Percentiles rank a stretch among this genome's conserved stretches.
phyloP scores from a whole-genome alignment of 2,329 filamentous ascomycete genomes.

The Scytalidium sp. region DNA sequence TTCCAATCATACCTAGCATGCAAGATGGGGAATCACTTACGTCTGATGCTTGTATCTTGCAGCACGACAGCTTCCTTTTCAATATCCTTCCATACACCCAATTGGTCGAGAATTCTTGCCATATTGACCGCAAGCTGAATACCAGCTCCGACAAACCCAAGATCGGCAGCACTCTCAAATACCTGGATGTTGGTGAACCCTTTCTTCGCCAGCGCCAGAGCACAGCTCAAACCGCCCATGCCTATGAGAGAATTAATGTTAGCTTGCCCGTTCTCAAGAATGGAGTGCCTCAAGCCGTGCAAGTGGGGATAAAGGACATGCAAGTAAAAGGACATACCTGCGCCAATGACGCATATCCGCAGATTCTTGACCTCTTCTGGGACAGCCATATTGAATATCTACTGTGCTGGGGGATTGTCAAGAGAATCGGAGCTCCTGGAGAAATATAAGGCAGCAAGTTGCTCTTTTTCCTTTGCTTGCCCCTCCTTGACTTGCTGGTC shows the following conservation, averaged over 20 bases:
- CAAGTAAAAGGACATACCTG: neutral
- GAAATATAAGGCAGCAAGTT: neutral
- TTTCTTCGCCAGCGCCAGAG: slow-evolving; percentile 70
- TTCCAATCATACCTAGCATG: neutral
- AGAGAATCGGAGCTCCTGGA: too few species aligned
- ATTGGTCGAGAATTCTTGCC: slow-evolving; percentile 67
- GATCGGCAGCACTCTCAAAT: slow-evolving; percentile 68
- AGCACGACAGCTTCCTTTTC: slow-evolving; percentile 69
- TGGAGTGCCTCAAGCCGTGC: neutral
- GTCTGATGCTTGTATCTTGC: slow-evolving; percentile 68
- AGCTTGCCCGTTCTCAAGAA: neutral
- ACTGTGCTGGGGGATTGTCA: neutral
- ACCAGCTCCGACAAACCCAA: slow-evolving; percentile 81
- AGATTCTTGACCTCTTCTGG: slow-evolving; percentile 2
- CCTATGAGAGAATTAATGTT: slow-evolving; percentile 39
- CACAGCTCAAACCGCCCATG: slow-evolving; percentile 74
- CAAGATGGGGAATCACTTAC: slow-evolving; percentile 36
- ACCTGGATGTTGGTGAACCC: slow-evolving; percentile 73
- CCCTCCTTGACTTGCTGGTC: too few species aligned
- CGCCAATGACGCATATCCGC: slow-evolving; percentile 3
- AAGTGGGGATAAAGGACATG: neutral
- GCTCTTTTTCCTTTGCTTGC: too few species aligned
- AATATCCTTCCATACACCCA: slow-evolving; percentile 72
- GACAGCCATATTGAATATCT: neutral
- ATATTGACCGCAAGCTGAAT: slow-evolving; percentile 85